Base-by-base conservation (phyloP, 2,329 filamentous ascomycete genomes). In the Colletotrichum theobromicola region DNA sequence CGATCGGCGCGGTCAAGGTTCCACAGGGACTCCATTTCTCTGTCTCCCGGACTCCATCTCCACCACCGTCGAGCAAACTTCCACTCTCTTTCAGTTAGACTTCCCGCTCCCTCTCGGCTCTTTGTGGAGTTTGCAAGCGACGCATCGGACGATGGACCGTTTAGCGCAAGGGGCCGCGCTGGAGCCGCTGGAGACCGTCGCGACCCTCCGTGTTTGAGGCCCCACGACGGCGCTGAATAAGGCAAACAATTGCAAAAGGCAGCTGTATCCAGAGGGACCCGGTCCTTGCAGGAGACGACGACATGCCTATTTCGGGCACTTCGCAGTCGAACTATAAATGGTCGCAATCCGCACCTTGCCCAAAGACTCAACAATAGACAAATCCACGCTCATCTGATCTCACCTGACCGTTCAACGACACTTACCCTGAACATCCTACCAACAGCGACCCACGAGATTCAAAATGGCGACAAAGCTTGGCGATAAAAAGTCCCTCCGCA, bases 401-500 rank as follows among this genome's bases (percentile, higher is more conserved):
- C 7, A 30, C 18, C n/a, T 13, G n/a, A 21, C 10, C 42, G 42
- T 15, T 21, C 10, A 8, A 15, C 21, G 10, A 34, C 13, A 16
- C 26, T 53, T 63, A 30, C 34, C 24, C 35, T 28, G 61, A 42
- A 65, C 57, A 32, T 34, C 6, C 32, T 26, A 53, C n/a, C 53
- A 30, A 55, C 72, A 10, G 66, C 9, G 16, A 35, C 21, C n/a
- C n/a, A 7, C 5, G 34, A 55, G 55, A 34, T 24, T 7, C 53
- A 66, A 46, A 18, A 71, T 74, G 71, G 30, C 53, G 13, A 21
- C 67, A 8, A 57, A 37, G 18, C 62, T 74, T 9, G 72, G 68
- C 28, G 70, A 65, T 21, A 74, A 74, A 16, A 73, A 76, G 50
- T 63, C 57, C 16, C 79, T 86, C 65, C 84, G 83, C 76, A 80